These are phyloP conservation scores for Leishmania aethiopica DNA, from an alignment of 208 protist genomes.

Conservation along the genomic window DNA sequence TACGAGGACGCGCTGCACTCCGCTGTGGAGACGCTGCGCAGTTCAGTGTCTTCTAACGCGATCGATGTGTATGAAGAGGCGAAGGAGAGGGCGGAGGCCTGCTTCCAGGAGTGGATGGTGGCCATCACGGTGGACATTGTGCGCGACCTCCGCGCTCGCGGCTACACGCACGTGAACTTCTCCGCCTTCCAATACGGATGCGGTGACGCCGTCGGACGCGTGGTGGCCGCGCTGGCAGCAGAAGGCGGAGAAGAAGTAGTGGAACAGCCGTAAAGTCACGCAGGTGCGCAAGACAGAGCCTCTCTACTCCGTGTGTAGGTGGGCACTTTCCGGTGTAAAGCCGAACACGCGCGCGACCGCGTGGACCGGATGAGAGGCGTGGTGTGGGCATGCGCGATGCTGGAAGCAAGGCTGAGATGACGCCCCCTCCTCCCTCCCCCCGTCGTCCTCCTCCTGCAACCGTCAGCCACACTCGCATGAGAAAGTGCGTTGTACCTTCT, in stretches of 20 bases:
- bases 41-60: neutral
- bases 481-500: neutral
- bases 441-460: no score
- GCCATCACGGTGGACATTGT: constrained; percentile 31
- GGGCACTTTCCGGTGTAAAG: no score
- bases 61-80: constrained; percentile 5
- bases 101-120: constrained; percentile 31
- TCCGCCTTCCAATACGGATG: constrained; percentile 43
- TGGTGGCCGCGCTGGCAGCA: constrained; percentile 21
- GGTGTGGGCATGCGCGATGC: no score
- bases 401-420: neutral
- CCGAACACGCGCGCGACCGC: neutral
- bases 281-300: neutral
- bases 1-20: constrained; percentile 19
- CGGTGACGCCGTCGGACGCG: constrained; percentile 28
- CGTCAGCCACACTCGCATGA: no score
- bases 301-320: neutral
- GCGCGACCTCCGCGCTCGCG: constrained; percentile 12
- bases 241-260: constrained; percentile 8
- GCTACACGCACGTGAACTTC: constrained; percentile 45
- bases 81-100: constrained; percentile 32
- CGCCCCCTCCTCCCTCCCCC: no score
- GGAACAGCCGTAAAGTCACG: neutral
- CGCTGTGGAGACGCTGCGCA: neutral
- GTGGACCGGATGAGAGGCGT: neutral